phyloP scores from a whole-genome alignment of 768 basidiomycete species.

The Galerina sulciceps region DNA sequence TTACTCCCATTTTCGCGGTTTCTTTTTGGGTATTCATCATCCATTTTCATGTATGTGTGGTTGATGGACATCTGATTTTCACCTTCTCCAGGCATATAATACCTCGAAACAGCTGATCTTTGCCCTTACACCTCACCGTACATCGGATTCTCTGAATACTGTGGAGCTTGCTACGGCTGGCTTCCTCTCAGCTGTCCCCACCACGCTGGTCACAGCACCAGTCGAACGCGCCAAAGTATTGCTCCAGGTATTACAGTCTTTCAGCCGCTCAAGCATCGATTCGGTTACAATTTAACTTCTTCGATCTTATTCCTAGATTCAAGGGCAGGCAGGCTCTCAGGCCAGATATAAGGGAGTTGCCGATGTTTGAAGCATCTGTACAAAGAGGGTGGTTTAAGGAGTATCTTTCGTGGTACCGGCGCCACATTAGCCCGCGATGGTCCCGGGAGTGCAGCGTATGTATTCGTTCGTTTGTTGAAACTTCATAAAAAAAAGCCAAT shows the following conservation, averaged over 20 bases:
- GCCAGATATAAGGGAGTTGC: conserved; percentile 87
- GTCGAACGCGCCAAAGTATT: conserved; percentile 97
- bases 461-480: conserved; percentile 17
- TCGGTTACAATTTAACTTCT: background rate
- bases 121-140: conserved; percentile 77
- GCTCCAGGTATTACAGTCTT: conserved; percentile 66
- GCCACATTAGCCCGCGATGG: conserved; percentile 97
- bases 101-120: conserved; percentile 87
- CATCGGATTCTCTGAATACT: conserved; percentile 62
- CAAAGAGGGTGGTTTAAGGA: conserved; percentile 88
- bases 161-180: conserved; percentile 90
- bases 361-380: conserved; percentile 93
- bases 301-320: conserved; percentile 53
- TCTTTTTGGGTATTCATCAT: conserved; percentile 86
- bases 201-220: conserved; percentile 91
- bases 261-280: background rate
- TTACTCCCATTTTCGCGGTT: conserved; percentile 97
- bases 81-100: conserved; percentile 80
- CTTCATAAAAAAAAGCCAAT: conserved; percentile 3
- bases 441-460: conserved; percentile 95
- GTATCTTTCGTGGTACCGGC: conserved; percentile 89
- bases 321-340: conserved; percentile 81
- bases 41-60: conserved; percentile 10
- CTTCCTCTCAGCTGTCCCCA: conserved; percentile 91
- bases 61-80: background rate